Conservation (phyloP, 1,284 basidiomycete species). For the Schizopora paradoxa region DNA sequence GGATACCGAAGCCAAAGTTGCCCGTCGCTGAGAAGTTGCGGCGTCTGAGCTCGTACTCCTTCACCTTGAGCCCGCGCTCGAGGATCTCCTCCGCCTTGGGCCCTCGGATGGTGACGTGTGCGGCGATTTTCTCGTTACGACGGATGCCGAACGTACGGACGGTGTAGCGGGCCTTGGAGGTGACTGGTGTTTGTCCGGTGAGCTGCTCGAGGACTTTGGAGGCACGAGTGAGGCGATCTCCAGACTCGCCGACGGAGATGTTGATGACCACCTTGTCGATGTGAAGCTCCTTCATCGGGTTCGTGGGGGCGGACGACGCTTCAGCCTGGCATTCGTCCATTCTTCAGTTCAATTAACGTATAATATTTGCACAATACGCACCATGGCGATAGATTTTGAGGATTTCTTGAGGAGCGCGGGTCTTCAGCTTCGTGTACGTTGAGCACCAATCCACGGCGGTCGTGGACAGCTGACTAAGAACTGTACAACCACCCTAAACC, state of each 20-base stretch:
- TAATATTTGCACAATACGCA: no score
- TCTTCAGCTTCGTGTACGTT: no score
- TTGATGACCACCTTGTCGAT: constrained; percentile 99
- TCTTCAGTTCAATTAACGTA: no score
- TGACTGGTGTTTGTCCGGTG: constrained; percentile 98
- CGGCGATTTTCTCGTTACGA: constrained; percentile 99
- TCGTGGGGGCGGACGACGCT: constrained; percentile 82
- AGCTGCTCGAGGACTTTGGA: constrained; percentile 99
- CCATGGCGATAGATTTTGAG: no score
- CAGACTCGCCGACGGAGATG: constrained; percentile 99
- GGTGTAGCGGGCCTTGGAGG: constrained; percentile 99
- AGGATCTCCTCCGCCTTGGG: constrained; percentile 99
- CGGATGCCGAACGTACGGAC: constrained; percentile 99
- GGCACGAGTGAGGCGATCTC: constrained; percentile 97
- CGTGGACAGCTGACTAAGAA: no score
- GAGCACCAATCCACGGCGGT: no score
- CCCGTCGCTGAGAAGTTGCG: constrained; percentile 97
- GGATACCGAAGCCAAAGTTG: constrained; percentile 98
- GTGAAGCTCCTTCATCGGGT: constrained; percentile 93
- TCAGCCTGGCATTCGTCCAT: no score
- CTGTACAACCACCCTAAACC: no score
- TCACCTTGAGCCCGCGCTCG: constrained; percentile 98
- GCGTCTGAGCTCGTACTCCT: constrained; percentile 95
- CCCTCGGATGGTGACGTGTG: constrained; percentile 98
- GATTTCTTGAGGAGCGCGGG: no score